Base-by-base conservation (phyloP, 2,329 filamentous ascomycete species). In the Colletotrichum caudatum region DNA sequence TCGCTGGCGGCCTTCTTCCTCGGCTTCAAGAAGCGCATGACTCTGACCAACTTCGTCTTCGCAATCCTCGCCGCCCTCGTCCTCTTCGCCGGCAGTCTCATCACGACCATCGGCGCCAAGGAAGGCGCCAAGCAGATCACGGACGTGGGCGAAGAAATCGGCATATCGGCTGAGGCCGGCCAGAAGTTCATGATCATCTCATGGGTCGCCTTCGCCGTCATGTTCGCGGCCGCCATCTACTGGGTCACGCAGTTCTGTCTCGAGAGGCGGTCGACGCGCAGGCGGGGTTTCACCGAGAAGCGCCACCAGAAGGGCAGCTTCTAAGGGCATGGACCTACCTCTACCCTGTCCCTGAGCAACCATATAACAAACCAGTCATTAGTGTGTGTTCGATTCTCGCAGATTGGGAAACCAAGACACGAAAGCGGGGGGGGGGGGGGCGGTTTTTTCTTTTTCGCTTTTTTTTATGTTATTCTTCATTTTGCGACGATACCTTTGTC, bases 121-220 rank as follows among this genome's bases (percentile, higher is more conserved):
- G 82, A 82, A 75, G 84, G 80, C 35, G 82, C 82, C 46, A 71
- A 79, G 56, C 77, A 78, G 73, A 81, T 88, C 76, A 84, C 85
- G 75, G 77, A 82, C 1, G 72, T 80, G 7, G 85, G 85, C 66
- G 79, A 82, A 16, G 79, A 81, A 3, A 78, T 85, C 20, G 86
- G 86, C 53, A 78, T 89, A 29, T 79, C 81, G 2, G 86, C 84
- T 0, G 74, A 77, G 16, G 74, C 78, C 14, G 86, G 87, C 9
- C 75, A 63, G 54, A 83, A 84, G 77, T 86, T 88, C 73, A 79
- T 83, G 74, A 80, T 75, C 41, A 76, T 88, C 50, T 81, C 81
- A 6, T 88, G 86, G 86, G 80, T 84, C 5, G 80, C 85, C 1
- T 82, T 85, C 20, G 84, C 76, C 4, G 77, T 84, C 71, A 86